A percentile compares a stretch with the other conserved stretches of the same genome.
Evolutionary conservation across 192 early-diverging fungal genomes (phyloP).

Genomic region (Umbelopsis isabellina): DNA sequence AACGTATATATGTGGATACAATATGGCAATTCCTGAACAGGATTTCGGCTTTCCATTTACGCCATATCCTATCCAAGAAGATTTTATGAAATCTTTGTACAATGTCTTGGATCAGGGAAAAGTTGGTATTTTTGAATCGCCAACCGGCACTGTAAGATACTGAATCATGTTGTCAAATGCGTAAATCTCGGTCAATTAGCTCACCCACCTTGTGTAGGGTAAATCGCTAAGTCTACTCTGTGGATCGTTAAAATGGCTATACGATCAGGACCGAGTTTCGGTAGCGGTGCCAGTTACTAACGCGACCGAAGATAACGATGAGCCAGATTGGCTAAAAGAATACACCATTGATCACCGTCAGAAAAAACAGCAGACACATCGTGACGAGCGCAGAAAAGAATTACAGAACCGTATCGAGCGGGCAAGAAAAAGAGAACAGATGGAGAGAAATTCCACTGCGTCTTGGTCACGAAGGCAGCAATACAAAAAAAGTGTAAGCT

Average conservation of each 20-base stretch:
- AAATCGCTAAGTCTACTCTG: constrained; percentile 90
- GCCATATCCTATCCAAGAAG: constrained; percentile 76
- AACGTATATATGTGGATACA: neutral
- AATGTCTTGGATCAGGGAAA: constrained; percentile 65
- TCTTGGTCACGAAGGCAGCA: constrained; percentile 28
- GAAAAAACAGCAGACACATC: constrained; percentile 16
- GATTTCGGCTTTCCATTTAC: constrained; percentile 63
- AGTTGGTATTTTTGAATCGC: constrained; percentile 87
- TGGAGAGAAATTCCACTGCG: constrained; percentile 1
- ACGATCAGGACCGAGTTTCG: constrained; percentile 47
- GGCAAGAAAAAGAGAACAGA: constrained; percentile 25
- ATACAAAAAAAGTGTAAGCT: constrained; percentile 20
- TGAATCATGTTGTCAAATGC: neutral
- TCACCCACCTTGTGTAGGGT: constrained; percentile 52
- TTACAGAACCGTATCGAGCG: constrained; percentile 41
- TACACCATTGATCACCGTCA: constrained; percentile 24
- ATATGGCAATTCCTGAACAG: neutral
- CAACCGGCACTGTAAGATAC: constrained; percentile 80
- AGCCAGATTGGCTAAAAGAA: constrained; percentile 53
- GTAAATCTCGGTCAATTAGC: neutral
- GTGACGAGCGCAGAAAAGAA: constrained; percentile 20
- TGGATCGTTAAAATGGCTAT: constrained; percentile 82
- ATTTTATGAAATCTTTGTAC: constrained; percentile 81
- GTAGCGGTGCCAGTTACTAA: neutral
- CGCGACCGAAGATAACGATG: constrained; percentile 9